Percentiles rank a stretch among this genome's conserved stretches.
Evolutionary conservation across 116 monocot genomes (phyloP).

Genomic region (Cymodocea nodosa): DNA sequence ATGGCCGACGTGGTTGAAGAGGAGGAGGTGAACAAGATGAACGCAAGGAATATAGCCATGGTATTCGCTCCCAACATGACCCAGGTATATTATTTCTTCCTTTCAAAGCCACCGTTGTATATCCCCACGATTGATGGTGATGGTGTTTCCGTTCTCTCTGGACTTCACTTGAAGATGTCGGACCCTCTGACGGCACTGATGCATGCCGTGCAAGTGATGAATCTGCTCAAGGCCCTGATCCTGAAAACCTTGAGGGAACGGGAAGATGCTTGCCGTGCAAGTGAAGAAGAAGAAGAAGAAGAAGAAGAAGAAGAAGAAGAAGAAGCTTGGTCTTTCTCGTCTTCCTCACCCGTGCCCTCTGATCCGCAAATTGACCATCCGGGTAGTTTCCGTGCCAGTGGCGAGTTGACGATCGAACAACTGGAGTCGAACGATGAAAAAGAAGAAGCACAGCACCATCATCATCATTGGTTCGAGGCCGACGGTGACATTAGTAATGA

Average conservation of each 20-base stretch:
- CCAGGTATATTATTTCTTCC: constrained; percentile 60
- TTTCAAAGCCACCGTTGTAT: too few species aligned
- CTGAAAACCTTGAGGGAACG: constrained; percentile 60
- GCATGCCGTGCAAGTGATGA: constrained; percentile 99
- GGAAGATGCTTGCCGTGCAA: too few species aligned
- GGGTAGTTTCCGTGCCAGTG: too few species aligned
- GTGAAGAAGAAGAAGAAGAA: constrained; percentile 25
- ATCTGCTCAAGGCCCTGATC: constrained; percentile 70
- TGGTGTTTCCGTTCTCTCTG: not conserved
- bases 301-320: constrained; percentile 34
- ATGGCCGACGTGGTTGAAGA: constrained; percentile 94
- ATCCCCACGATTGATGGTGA: not conserved
- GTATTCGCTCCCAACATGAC: constrained; percentile 98
- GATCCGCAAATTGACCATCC: too few species aligned
- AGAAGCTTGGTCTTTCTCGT: constrained; percentile 1
- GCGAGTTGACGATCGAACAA: too few species aligned
- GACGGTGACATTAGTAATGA: too few species aligned
- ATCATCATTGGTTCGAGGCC: too few species aligned
- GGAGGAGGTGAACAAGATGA: constrained; percentile 88
- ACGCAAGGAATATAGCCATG: constrained; percentile 92
- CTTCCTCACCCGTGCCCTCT: too few species aligned
- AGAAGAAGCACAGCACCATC: too few species aligned
- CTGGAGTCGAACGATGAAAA: too few species aligned
- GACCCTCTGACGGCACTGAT: constrained; percentile 95
- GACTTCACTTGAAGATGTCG: constrained; percentile 48